Evolutionary conservation across 2,329 filamentous ascomycete species (phyloP).

Genomic region (Huntiella savannae): DNA sequence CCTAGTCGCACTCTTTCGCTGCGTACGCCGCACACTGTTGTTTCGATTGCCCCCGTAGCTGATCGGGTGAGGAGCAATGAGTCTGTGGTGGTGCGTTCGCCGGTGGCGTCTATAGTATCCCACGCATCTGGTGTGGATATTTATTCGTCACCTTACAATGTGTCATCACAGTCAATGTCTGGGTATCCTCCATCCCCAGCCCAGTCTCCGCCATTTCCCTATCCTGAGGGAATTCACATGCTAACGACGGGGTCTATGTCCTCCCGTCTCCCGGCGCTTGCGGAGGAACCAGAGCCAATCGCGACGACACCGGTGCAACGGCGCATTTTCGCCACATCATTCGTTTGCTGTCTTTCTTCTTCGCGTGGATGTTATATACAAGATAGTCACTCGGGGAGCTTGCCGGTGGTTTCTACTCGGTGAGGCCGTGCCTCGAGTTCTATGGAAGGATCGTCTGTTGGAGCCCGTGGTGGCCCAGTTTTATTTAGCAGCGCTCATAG

Average conservation of each 20-base stretch:
- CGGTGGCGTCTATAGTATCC: too few relatives aligned
- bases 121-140: too few relatives aligned
- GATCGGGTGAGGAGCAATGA: too few relatives aligned
- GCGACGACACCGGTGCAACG: neutral
- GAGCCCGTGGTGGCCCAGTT: neutral
- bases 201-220: too few relatives aligned
- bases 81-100: too few relatives aligned
- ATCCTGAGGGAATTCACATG: too few relatives aligned
- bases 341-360: conserved; percentile 5
- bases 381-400: neutral
- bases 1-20: conserved; percentile 10
- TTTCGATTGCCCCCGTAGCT: neutral
- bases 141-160: too few relatives aligned
- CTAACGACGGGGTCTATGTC: too few relatives aligned
- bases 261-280: too few relatives aligned
- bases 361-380: neutral
- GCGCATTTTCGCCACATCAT: neutral
- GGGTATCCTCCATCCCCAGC: too few relatives aligned
- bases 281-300: too few relatives aligned
- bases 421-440: neutral
- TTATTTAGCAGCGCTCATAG: conserved; percentile 3
- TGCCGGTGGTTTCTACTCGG: neutral
- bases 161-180: too few relatives aligned
- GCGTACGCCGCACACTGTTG: neutral
- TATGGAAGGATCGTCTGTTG: neutral